phyloP scores from a whole-genome alignment of 1,284 basidiomycete genomes.

The Leccinum solheimii region DNA sequence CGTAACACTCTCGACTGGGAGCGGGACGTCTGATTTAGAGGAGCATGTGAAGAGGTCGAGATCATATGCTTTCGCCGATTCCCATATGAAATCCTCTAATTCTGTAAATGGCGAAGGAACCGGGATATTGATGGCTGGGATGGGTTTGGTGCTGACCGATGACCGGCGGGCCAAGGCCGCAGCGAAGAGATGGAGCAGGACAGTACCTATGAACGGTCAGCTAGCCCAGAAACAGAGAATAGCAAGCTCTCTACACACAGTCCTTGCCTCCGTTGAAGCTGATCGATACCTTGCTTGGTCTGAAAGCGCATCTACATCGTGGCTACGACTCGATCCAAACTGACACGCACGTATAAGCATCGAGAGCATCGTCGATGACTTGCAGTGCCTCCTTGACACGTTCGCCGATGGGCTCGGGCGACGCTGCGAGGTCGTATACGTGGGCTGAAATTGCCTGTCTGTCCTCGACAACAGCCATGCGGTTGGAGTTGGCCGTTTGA shows the following conservation, averaged over 20 bases:
- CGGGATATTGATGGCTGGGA: constrained; percentile 87
- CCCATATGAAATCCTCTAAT: constrained; percentile 83
- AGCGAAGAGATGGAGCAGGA: constrained; percentile 88
- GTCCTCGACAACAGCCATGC: constrained; percentile 37
- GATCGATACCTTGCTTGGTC: constrained; percentile 71
- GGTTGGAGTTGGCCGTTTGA: neutral
- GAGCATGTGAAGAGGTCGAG: constrained; percentile 75
- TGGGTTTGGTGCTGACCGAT: constrained; percentile 45
- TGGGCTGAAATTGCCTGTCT: constrained; percentile 49
- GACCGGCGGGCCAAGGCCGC: constrained; percentile 59
- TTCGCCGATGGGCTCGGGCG: constrained; percentile 53
- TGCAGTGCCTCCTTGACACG: constrained; percentile 74
- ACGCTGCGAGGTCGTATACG: constrained; percentile 59
- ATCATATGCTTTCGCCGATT: constrained; percentile 66
- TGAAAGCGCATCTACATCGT: constrained; percentile 27
- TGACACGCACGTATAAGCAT: constrained; percentile 70
- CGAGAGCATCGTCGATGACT: constrained; percentile 76
- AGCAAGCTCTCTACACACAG: constrained; percentile 61
- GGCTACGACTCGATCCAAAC: constrained; percentile 10
- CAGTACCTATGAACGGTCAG: constrained; percentile 67
- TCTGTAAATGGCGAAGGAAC: constrained; percentile 84
- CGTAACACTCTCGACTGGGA: constrained; percentile 38
- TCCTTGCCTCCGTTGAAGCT: constrained; percentile 99
- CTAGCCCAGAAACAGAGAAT: neutral
- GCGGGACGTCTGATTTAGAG: constrained; percentile 31